phyloP scores from a whole-genome alignment of 371 early-diverging fungal genomes.

The Dinochytrium kinnereticum region DNA sequence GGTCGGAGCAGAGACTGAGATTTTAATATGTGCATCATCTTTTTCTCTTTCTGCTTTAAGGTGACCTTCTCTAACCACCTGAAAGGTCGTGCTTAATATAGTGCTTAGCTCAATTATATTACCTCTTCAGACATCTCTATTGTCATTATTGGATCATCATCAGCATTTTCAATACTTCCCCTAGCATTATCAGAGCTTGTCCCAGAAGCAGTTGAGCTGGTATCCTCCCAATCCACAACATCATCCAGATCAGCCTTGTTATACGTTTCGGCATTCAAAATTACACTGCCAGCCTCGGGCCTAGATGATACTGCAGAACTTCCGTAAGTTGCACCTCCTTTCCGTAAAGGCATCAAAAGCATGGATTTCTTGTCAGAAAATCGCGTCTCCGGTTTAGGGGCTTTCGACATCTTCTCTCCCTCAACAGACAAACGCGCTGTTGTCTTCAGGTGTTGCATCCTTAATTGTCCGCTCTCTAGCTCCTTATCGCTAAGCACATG shows the following conservation, averaged over 20 bases:
- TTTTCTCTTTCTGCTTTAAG: no score
- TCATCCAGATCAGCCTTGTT: constrained; percentile 8
- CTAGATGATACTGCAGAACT: background rate
- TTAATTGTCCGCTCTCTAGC: background rate
- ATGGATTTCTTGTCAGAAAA: background rate
- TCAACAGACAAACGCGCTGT: background rate
- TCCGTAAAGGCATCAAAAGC: background rate
- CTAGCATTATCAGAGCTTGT: background rate
- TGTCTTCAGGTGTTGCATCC: background rate
- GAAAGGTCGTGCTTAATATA: no score
- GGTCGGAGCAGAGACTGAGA: no score
- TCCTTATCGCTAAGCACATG: background rate
- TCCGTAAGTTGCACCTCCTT: background rate
- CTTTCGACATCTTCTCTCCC: background rate
- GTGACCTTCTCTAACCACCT: no score
- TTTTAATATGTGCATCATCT: no score
- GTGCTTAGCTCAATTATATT: no score
- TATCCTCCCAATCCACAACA: constrained; percentile 12
- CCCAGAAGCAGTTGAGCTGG: background rate
- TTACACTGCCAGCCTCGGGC: background rate
- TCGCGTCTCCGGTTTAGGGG: background rate
- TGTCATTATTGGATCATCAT: no score
- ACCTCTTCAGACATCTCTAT: no score
- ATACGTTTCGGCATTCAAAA: background rate
- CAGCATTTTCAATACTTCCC: background rate